Evolutionary conservation across 805 yeast genomes (phyloP).

Genomic region (Candida insectalens): DNA sequence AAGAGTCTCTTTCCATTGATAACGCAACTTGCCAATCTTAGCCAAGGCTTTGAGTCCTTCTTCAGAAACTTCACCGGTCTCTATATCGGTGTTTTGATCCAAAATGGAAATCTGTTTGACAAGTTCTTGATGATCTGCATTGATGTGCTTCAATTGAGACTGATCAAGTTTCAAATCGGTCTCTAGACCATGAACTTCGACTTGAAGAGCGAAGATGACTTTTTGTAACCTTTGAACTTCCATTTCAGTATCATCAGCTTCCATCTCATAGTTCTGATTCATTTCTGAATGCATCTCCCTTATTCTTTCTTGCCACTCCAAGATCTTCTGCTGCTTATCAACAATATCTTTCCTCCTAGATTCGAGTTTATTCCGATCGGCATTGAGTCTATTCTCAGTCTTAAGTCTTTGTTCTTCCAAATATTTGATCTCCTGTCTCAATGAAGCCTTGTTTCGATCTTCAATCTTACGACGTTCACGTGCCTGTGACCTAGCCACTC

Average conservation of each 20-base stretch:
- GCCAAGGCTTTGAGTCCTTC: conserved; percentile 19
- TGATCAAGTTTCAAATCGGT: conserved; percentile 23
- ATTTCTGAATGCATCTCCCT: conserved; percentile 15
- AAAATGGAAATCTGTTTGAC: conserved; percentile 16
- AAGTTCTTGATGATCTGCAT: conserved; percentile 15
- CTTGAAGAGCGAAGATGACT: conserved; percentile 16
- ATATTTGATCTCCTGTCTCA: conserved; percentile 31
- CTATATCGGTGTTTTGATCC: conserved; percentile 14
- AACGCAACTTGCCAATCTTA: conserved; percentile 15
- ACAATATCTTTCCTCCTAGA: conserved; percentile 22
- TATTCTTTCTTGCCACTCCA: conserved; percentile 23
- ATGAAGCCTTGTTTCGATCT: conserved; percentile 29
- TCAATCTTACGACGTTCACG: conserved; percentile 31
- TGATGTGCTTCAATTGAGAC: conserved; percentile 18
- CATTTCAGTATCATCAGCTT: conserved; percentile 12
- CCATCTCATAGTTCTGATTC: conserved; percentile 2
- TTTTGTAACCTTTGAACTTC: conserved; percentile 20
- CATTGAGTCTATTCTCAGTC: conserved; percentile 25
- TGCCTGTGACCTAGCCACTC: conserved; percentile 27
- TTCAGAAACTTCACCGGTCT: conserved; percentile 19
- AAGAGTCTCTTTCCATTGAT: conserved; percentile 23
- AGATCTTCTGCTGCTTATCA: conserved; percentile 25
- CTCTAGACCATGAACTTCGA: conserved; percentile 22
- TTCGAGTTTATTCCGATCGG: conserved; percentile 22
- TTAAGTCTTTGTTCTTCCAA: conserved; percentile 31